Base-by-base conservation (phyloP, 164 flowering plant genomes). In the Vitis amurensis region DNA sequence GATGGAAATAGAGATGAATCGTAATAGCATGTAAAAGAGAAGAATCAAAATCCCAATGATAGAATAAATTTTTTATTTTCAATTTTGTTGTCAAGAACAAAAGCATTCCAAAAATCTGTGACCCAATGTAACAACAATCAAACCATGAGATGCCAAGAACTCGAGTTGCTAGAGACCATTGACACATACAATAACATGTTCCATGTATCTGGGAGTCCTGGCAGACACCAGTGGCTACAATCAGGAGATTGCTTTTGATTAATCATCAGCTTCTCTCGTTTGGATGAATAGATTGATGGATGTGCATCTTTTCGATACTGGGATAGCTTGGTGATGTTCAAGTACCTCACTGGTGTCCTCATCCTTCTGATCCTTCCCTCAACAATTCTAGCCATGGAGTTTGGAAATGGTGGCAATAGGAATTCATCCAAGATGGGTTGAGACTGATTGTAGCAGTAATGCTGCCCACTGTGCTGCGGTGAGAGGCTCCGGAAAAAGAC, bases 401-500 rank as follows among this genome's bases (percentile, higher is more conserved):
- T 17, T 11, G 7, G 12, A 30, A 14, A 11, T 31, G 11, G 37
- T n/a, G 47, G 23, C 51, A 37, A 61, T 10, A 50, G 27, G 44
- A 27, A 15, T 49, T 47, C 19, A n/a, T n/a, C 29, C n/a, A 10
- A 31, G 29, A 19, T 48, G 12, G n/a, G 52, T 23, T 15, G 48
- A n/a, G 11, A 44, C n/a, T n/a, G 15, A 10, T 10, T 16, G 7
- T 30, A 19, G 15, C 6, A 27, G 48, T 64, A 14, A 50, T 47
- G 11, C 27, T 13, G 17, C 61, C 23, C 14, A 86, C 72, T 84
- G 87, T 5, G 86, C 70, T 3, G 77, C 64, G 9, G 89, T 81
- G 68, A 81, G 84, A 23, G 27, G 11, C 90, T 83, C 68, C 92
- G 29, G 68, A 88, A 88, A 69, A 86, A 76, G 30, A 88, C 82